phyloP scores from a whole-genome alignment of 2,329 filamentous ascomycete species.

The Cytospora chrysosperma region DNA sequence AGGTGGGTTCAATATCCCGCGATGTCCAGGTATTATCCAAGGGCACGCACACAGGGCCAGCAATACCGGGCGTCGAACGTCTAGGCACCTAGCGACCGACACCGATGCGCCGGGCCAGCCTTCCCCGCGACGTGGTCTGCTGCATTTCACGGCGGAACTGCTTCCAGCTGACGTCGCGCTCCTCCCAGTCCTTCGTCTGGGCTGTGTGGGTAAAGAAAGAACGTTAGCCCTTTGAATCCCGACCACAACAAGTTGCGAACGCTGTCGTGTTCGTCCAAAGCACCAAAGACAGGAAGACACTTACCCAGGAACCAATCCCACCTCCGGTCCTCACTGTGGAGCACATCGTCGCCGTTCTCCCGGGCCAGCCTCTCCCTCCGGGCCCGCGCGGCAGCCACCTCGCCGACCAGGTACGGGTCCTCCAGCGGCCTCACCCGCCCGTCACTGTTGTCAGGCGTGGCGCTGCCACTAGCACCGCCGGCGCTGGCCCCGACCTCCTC shows the following conservation, averaged over 20 bases:
- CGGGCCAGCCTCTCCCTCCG: constrained; percentile 56
- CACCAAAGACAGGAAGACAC: constrained; percentile 28
- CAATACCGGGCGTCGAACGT: no score
- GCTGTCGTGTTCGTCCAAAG: no score
- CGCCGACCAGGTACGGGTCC: constrained; percentile 67
- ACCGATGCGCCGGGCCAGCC: constrained; percentile 21
- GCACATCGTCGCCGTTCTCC: constrained; percentile 53
- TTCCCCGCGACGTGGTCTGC: constrained; percentile 10
- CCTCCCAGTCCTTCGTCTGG: constrained; percentile 51
- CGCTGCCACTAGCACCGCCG: constrained; percentile 10
- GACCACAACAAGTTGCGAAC: no score
- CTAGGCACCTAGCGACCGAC: constrained; percentile 16
- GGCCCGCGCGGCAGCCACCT: constrained; percentile 59
- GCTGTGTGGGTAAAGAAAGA: constrained; percentile 37
- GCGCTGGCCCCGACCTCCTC: constrained; percentile 36
- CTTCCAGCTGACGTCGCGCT: constrained; percentile 50
- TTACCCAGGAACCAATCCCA: constrained; percentile 62
- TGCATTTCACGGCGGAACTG: constrained; percentile 27
- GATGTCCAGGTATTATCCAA: no score
- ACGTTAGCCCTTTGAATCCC: constrained; percentile 8
- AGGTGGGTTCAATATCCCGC: constrained; percentile 6
- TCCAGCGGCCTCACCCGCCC: constrained; percentile 52
- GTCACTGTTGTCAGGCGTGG: constrained; percentile 25
- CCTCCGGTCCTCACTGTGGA: constrained; percentile 56
- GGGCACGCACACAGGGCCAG: no score